Evolutionary conservation across 1,284 basidiomycete genomes (phyloP), one percentile per base, ranked within the genome.

Genomic region (Heterobasidion parviporum): DNA sequence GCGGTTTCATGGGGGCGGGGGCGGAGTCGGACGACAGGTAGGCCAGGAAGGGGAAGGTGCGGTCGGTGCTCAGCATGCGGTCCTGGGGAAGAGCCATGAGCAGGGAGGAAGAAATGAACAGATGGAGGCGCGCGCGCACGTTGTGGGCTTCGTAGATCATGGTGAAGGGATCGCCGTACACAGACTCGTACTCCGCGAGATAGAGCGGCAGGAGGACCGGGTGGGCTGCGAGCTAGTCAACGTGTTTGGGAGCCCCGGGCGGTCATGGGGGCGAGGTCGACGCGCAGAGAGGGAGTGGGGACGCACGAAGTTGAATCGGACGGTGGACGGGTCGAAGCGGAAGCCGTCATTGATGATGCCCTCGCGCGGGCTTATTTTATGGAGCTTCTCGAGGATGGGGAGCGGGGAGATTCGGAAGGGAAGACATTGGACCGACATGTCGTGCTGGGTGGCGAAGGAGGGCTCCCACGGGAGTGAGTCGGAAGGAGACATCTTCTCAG

Each of bases 161-260:
- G 12, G 32, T 33, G 26, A 54, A 36, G 6, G 26, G 15, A 2
- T 47, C 35, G 8, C 15, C 15, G 3, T 14, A 14, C 14, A 14
- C 18, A 9, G 12, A 8, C 8, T 61, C 52, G 55, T 68, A 78
- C 49, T 72, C 68, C 14, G 64, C 60, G 8, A 77, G 59, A 56
- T 76, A 77, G 3, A 72, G 63, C 10, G 75, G 75, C 1, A 77
- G 60, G 45, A 77, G 69, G 49, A 78, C 64, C 1, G 75, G 75
- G 56, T 74, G 75, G 38, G 71, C 71, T 12, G 74, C 72, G 1
- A 70, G 60, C 74, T 75, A n/a, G 63, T 67, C 53, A 74, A 68
- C 34, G 67, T 47, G 16, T 10, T 48, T 10, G 26, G 46, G 10
- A 20, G 16, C 9, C 15, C 12, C 46, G 26, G 9, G 46, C 2